Conservation (phyloP, 2,329 filamentous ascomycete species). For the Ceratocystis huliohia region DNA sequence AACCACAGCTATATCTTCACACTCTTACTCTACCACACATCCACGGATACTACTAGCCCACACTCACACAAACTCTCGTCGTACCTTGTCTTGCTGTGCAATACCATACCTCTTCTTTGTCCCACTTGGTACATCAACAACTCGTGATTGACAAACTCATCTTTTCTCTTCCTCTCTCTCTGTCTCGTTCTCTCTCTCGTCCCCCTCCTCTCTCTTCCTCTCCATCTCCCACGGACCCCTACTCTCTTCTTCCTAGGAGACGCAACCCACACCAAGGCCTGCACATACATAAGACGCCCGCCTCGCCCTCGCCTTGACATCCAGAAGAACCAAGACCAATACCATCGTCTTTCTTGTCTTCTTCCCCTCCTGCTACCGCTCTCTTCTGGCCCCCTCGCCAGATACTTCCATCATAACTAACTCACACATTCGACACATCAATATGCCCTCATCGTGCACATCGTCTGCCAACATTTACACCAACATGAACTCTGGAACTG, state of each 20-base stretch:
- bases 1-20: not conserved
- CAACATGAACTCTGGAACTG: constrained; percentile 38
- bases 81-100: constrained; percentile 7
- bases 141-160: not conserved
- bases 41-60: not conserved
- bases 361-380: not conserved
- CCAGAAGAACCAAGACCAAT: not conserved
- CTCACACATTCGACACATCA: constrained; percentile 25
- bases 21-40: not conserved
- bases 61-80: not conserved
- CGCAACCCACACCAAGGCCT: not conserved
- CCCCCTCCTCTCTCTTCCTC: not conserved
- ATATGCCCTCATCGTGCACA: constrained; percentile 33
- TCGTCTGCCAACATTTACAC: constrained; percentile 27
- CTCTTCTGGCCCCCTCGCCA: not conserved
- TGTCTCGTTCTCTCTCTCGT: not conserved
- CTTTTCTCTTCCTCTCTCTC: not conserved
- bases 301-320: not conserved
- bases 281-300: not conserved
- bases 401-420: not conserved
- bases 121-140: not conserved
- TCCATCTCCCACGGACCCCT: not conserved
- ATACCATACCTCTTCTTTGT: not conserved
- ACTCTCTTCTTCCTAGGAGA: not conserved
- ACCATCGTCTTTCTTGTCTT: not conserved